These are phyloP conservation scores for Aureobasidium sp. DNA, from an alignment of 2,329 filamentous ascomycete species.

Conservation along the genomic window DNA sequence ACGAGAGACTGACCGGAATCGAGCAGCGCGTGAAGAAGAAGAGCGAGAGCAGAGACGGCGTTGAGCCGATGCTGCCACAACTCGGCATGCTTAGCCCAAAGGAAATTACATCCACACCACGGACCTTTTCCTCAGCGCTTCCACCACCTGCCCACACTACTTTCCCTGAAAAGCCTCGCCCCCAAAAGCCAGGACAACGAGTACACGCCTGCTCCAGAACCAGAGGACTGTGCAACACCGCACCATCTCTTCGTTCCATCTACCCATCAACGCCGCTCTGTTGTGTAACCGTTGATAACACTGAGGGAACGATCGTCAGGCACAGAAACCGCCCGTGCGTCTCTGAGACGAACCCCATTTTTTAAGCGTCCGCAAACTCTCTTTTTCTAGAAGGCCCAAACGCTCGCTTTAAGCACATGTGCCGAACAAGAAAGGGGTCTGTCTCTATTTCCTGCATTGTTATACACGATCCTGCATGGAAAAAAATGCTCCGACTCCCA, in stretches of 20 bases:
- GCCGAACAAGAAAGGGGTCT: slow-evolving; percentile 1
- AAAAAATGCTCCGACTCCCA: not conserved
- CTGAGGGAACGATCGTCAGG: slow-evolving; percentile 8
- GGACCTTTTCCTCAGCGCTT: slow-evolving; percentile 6
- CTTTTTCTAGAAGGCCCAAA: slow-evolving; percentile 10
- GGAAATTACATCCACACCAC: slow-evolving; percentile 6
- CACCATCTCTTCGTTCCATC: not conserved
- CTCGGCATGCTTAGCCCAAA: slow-evolving; percentile 6
- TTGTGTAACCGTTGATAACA: slow-evolving; percentile 5
- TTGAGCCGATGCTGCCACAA: slow-evolving; percentile 8
- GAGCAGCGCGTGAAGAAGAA: slow-evolving; percentile 8
- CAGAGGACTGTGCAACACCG: slow-evolving; percentile 1
- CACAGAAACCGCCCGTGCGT: not conserved
- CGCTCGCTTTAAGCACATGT: slow-evolving; percentile 3
- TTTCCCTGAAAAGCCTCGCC: not conserved
- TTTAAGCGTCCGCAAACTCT: slow-evolving; percentile 10
- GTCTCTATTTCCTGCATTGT: slow-evolving; percentile 1
- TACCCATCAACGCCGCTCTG: not conserved
- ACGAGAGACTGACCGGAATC: not conserved
- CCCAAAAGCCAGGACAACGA: not conserved
- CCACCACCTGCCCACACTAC: not conserved
- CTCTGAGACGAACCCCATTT: slow-evolving; percentile 3
- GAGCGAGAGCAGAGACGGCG: slow-evolving; percentile 2
- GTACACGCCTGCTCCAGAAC: not conserved
- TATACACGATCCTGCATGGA: not conserved